Evolutionary conservation across 371 early-diverging fungal genomes (phyloP).

Genomic region (Mortierella sp.): DNA sequence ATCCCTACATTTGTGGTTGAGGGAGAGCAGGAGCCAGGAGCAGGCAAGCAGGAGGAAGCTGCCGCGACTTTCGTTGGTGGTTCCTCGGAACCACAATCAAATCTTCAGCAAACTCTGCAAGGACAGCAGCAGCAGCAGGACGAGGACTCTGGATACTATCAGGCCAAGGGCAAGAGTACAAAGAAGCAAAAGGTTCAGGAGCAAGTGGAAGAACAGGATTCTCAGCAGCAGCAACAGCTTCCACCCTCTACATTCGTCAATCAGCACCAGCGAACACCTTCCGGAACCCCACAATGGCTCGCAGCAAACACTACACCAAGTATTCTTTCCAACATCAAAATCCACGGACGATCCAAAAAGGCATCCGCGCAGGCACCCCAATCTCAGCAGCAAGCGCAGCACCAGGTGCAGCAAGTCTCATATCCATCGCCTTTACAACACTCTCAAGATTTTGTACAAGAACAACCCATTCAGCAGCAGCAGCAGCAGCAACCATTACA

Average conservation of each 20-base stretch:
- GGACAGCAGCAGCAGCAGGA: neutral
- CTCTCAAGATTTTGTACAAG: neutral
- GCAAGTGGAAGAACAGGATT: no score
- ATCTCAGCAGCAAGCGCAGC: conserved; percentile 14
- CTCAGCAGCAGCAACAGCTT: conserved; percentile 11
- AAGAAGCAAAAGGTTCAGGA: conserved; percentile 7
- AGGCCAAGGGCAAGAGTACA: conserved; percentile 9
- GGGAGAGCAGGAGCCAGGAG: neutral
- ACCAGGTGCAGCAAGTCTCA: conserved; percentile 5
- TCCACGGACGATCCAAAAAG: conserved; percentile 1
- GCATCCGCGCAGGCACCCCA: neutral
- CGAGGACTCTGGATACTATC: neutral
- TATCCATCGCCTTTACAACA: conserved; percentile 8
- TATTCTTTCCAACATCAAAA: neutral
- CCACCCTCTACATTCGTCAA: conserved; percentile 3
- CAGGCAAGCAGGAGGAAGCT: neutral
- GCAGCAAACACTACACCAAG: conserved; percentile 6
- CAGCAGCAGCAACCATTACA: conserved; percentile 2
- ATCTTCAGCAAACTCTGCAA: neutral
- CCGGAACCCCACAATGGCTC: conserved; percentile 1
- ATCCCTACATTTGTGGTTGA: conserved; percentile 3
- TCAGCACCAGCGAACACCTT: conserved; percentile 2
- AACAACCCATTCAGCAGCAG: conserved; percentile 4
- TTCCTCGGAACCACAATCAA: no score
- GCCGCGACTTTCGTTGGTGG: neutral